Evolutionary conservation across 1,139 yeast genomes (phyloP).

Genomic region (Zygosaccharomyces sapae): DNA sequence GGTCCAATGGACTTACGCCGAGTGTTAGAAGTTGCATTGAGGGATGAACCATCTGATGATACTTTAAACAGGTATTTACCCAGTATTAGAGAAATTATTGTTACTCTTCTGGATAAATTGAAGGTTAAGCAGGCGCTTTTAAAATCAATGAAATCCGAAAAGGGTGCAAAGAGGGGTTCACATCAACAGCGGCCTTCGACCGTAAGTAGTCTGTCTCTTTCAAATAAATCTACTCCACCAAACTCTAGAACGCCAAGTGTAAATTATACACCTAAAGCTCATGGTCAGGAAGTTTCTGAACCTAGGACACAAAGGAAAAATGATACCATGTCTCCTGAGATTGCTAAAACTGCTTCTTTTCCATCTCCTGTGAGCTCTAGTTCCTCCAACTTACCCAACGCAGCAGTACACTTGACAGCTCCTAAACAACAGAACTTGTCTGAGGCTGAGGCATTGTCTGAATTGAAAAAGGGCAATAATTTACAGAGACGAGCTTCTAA

Average conservation of each 20-base stretch:
- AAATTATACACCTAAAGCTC: conserved; percentile 1
- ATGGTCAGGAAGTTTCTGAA: conserved; percentile 4
- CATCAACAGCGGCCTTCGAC: conserved; percentile 16
- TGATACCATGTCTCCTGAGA: not conserved
- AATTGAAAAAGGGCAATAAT: conserved; percentile 74
- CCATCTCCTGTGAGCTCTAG: conserved; percentile 2
- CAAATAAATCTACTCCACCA: conserved; percentile 11
- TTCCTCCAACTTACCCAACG: not conserved
- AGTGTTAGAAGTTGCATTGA: conserved; percentile 79
- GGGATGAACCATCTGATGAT: conserved; percentile 82
- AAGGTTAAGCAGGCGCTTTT: conserved; percentile 69
- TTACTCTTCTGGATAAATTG: conserved; percentile 70
- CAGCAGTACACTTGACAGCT: not conserved
- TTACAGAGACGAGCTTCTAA: conserved; percentile 83
- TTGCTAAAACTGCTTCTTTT: not conserved
- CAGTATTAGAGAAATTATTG: conserved; percentile 80
- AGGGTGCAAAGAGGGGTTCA: conserved; percentile 13
- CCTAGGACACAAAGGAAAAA: conserved; percentile 1
- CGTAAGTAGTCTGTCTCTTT: conserved; percentile 13
- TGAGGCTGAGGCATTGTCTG: conserved; percentile 57
- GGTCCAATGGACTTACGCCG: conserved; percentile 69
- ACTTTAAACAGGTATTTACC: conserved; percentile 80
- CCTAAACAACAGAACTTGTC: conserved; percentile 12
- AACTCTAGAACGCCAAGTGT: conserved; percentile 4
- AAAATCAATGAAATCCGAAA: conserved; percentile 33